Percentiles rank a stretch among this genome's conserved stretches.
These are phyloP conservation scores for Solanum ossicruentum DNA, from an alignment of 257 asterid genomes.

Conservation along the genomic window DNA sequence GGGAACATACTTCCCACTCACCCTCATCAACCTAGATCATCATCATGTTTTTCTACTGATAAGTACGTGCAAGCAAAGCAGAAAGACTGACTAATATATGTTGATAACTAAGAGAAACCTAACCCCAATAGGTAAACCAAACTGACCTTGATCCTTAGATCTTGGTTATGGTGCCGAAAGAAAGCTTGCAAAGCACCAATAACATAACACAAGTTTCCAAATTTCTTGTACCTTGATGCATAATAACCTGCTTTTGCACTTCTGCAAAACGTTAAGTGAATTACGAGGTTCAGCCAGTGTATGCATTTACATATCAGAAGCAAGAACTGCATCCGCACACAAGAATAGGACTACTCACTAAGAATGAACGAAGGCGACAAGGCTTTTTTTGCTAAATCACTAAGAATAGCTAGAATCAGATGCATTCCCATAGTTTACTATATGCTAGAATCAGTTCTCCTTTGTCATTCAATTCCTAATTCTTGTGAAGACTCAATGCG, in stretches of 20 bases:
- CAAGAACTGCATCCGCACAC: not conserved
- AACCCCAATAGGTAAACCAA: slow-evolving; percentile 2
- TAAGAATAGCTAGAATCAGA: not conserved
- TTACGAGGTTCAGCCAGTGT: not conserved
- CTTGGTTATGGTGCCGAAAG: slow-evolving; percentile 60
- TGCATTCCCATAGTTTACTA: not conserved
- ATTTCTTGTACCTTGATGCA: slow-evolving; percentile 79
- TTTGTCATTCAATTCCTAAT: not conserved
- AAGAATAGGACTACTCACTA: not conserved
- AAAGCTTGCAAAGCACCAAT: slow-evolving; percentile 87
- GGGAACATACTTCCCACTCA: slow-evolving; percentile 69
- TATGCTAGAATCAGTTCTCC: not conserved
- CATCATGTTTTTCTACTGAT: not conserved
- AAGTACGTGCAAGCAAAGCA: not conserved
- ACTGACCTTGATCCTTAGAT: slow-evolving; percentile 63
- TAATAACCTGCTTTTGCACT: slow-evolving; percentile 91
- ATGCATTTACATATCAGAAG: not conserved
- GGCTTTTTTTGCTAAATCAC: not conserved
- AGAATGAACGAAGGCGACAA: not conserved
- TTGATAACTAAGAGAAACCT: not conserved
- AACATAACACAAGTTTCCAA: slow-evolving; percentile 79
- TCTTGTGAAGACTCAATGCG: not conserved
- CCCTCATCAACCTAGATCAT: slow-evolving; percentile 56
- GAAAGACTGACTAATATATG: not conserved
- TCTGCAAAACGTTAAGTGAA: slow-evolving; percentile 26